A percentile compares a stretch with the other conserved stretches of the same genome.
These are phyloP conservation scores for Aureobasidium lini DNA, from an alignment of 2,329 filamentous ascomycete genomes.

Conservation along the genomic window DNA sequence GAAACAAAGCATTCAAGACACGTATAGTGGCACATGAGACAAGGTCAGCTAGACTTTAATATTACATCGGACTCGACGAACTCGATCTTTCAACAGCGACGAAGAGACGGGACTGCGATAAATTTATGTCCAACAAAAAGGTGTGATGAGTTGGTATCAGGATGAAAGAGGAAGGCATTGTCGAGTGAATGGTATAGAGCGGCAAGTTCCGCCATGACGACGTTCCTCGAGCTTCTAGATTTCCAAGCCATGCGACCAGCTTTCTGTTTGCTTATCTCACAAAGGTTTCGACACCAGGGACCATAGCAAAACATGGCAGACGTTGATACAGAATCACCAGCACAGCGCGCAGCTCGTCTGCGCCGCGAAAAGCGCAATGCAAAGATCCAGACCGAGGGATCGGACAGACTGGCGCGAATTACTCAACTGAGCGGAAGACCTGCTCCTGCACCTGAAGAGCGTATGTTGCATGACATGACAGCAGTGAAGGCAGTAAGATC, in stretches of 20 bases:
- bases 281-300: not conserved
- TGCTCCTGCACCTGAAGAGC: slow-evolving; percentile 25
- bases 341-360: slow-evolving; percentile 56
- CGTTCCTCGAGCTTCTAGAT: not conserved
- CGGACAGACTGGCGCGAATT: slow-evolving; percentile 65
- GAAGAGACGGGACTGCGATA: not conserved
- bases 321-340: slow-evolving; percentile 31
- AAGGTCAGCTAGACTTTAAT: not conserved
- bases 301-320: slow-evolving; percentile 16
- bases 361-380: slow-evolving; percentile 73
- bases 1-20: not conserved
- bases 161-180: not conserved
- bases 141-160: not conserved
- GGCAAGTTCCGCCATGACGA: slow-evolving; percentile 4
- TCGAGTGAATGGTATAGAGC: not conserved
- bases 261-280: not conserved
- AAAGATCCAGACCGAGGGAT: slow-evolving; percentile 66
- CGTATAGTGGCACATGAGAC: not conserved
- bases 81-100: not conserved
- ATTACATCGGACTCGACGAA: not conserved
- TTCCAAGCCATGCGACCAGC: slow-evolving; percentile 1
- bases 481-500: not conserved
- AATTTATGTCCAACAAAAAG: too few relatives aligned
- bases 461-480: not conserved
- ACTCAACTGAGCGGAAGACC: slow-evolving; percentile 57